Evolutionary conservation across 345 rosid species (phyloP), one percentile per base, ranked within the genome.

Genomic region (Balakata baccata): DNA sequence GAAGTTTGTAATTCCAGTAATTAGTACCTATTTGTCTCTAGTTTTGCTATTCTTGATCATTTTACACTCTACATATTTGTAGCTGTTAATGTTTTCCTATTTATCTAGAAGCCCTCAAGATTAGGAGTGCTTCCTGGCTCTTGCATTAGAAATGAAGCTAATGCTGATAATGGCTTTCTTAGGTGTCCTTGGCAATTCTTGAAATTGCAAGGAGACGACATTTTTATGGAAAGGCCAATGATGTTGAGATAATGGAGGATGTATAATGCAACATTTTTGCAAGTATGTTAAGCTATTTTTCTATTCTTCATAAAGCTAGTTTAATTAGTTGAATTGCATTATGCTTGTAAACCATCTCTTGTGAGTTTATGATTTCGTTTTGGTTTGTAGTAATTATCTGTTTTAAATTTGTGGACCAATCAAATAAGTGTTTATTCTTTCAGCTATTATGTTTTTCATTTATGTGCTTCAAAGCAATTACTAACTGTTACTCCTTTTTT

Each of bases 121-220:
- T 80, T 91, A 97, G 98, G 94, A 92, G 83, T 88, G 90, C 86
- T 92, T 92, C 86, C 87, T n/a, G n/a, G n/a, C n/a, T n/a, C n/a
- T n/a, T 88, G 70, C 91, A 92, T 73, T 95, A 89, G 80, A 63
- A 73, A 52, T 70, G 86, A 67, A 68, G 81, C 80, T 71, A 71
- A 63, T 29, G 68, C 84, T 60, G 80, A 74, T 53, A 75, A 82
- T 84, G 80, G 83, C 73, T 82, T 78, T 62, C 11, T 87, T 81
- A 89, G 98, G 81, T 81, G 94, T 74, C 94, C 83, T 82, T 95
- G 88, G 93, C 96, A 41, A 79, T 57, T 74, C 88, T 95, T 78
- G 99, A 95, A 85, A 88, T 93, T 79, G 90, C 86, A 83, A 88
- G 90, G 88, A 89, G 92, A 81, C 91, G 87, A 82, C 80, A 80